Percentiles rank a stretch among this genome's conserved stretches.
Conservation (phyloP, 2,329 filamentous ascomycete genomes). For the Fusarium transvaalense region DNA sequence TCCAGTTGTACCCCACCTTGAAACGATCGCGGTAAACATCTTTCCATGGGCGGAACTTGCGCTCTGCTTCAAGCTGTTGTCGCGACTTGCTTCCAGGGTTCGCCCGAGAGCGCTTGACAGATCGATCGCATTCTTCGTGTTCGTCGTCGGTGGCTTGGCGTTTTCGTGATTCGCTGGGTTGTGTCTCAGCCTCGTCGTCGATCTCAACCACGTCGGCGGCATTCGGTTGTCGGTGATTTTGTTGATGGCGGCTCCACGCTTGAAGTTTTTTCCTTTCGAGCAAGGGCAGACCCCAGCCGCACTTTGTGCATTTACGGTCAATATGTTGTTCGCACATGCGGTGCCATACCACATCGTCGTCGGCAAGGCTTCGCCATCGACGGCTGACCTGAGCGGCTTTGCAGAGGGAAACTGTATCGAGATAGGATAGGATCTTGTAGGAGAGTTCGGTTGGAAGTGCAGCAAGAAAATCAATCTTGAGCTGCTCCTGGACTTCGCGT, state of each 20-base stretch:
- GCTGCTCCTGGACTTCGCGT: slow-evolving; percentile 89
- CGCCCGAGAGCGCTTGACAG: slow-evolving; percentile 53
- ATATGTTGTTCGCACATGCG: slow-evolving; percentile 99
- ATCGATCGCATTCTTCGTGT: slow-evolving; percentile 42
- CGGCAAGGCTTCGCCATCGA: slow-evolving; percentile 89
- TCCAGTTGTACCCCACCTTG: slow-evolving; percentile 98
- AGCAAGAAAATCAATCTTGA: slow-evolving; percentile 96
- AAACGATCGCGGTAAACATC: slow-evolving; percentile 96
- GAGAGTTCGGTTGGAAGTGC: slow-evolving; percentile 91
- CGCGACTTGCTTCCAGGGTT: slow-evolving; percentile 45
- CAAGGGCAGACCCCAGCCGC: slow-evolving; percentile 92
- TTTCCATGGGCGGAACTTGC: slow-evolving; percentile 82
- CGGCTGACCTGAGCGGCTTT: slow-evolving; percentile 95
- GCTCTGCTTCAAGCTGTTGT: slow-evolving; percentile 57
- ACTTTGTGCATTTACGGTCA: slow-evolving; percentile 92
- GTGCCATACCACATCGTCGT: slow-evolving; percentile 97
- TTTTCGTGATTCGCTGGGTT: slow-evolving; percentile 51
- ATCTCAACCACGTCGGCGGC: slow-evolving; percentile 43
- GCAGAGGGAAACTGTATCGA: slow-evolving; percentile 94
- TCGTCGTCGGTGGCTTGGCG: slow-evolving; percentile 51
- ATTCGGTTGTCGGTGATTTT: slow-evolving; percentile 63
- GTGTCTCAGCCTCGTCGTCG: slow-evolving; percentile 41
- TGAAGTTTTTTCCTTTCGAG: slow-evolving; percentile 89
- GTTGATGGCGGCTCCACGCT: slow-evolving; percentile 87
- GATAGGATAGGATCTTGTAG: slow-evolving; percentile 91